phyloP scores from a whole-genome alignment of 2,329 filamentous ascomycete species.

The Ophiostoma himal-ulmi region DNA sequence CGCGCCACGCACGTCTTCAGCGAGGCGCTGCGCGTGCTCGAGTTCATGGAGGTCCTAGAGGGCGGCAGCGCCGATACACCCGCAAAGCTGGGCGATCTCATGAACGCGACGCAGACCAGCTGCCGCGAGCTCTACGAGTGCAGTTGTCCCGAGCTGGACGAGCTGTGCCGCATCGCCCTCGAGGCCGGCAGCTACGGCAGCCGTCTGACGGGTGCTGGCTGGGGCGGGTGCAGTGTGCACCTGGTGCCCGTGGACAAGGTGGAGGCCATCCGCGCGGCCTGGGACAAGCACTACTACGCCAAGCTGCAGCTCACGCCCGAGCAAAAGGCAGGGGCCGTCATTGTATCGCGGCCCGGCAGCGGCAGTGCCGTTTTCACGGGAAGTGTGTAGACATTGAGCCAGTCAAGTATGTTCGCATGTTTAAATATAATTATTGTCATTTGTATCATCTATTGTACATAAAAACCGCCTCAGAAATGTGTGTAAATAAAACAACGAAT shows the following conservation, averaged over 20 bases:
- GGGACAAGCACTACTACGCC: conserved; percentile 76
- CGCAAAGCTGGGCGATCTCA: conserved; percentile 65
- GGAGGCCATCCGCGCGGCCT: conserved; percentile 66
- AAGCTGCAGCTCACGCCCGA: conserved; percentile 61
- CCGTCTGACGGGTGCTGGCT: conserved; percentile 84
- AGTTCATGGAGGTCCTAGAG: conserved; percentile 74
- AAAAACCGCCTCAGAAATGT: background rate
- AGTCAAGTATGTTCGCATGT: background rate
- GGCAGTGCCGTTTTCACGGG: conserved; percentile 56
- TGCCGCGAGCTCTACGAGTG: conserved; percentile 87
- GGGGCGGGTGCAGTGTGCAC: conserved; percentile 95
- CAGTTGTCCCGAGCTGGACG: conserved; percentile 86
- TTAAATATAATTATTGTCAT: background rate
- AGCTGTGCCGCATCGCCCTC: conserved; percentile 74
- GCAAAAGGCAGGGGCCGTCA: conserved; percentile 71
- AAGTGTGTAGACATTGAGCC: background rate
- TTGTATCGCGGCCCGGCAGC: conserved; percentile 80
- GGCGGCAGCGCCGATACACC: conserved; percentile 52
- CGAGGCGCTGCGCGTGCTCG: conserved; percentile 78
- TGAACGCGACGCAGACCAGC: conserved; percentile 85
- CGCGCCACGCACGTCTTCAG: conserved; percentile 85
- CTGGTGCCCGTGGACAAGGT: conserved; percentile 81
- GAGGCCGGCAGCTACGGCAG: conserved; percentile 77
- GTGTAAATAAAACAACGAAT: background rate
- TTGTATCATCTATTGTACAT: background rate